Evolutionary conservation across 1,139 yeast genomes (phyloP), one percentile per base, ranked within the genome.

Genomic region (Taphrina pruni): DNA sequence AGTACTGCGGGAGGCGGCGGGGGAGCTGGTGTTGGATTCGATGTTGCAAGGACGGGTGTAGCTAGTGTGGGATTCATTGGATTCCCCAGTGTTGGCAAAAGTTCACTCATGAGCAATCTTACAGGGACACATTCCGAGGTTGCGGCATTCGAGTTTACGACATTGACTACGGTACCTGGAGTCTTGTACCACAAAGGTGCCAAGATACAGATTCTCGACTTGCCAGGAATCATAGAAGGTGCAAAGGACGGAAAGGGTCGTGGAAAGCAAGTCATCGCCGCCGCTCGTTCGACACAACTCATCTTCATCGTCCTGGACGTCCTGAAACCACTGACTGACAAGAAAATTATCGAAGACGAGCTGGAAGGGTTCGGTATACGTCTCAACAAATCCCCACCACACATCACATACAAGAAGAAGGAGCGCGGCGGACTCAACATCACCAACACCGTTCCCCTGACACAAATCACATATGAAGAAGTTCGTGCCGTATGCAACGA

Each of bases 231-330:
- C 76, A 94, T 94, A 75, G 98, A 95, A 80, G 99, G 99, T 79
- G 99, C 99, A 70, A 93, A 93, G 75, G 98, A 94, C 77, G 99
- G 99, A 81, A 90, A 93, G 79, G 99, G 99, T 82, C 87, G 99
- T 83, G 99, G 99, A 85, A 90, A 88, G 75, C 99, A 94, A 81
- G 99, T 94, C 71, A 94, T 94, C 81, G 99, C 99, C 0, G 98
- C 93, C 70, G 98, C 99, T 6, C 86, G 99, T 79, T 90, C 97
- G 6, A 96, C 97, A 76, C 93, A 94, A 78, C 82, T 95, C 76
- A 85, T 94, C 70, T 94, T 94, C 78, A 90, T 94, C 77, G 97
- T 94, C 4, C 83, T 94, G 77, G 99, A 94, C 78, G 99, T 94
- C 71, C 91, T 92, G 80, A 95, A 94, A 78, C 99, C 99, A 3